Percentiles rank a stretch among this genome's conserved stretches.
These are phyloP conservation scores for Hypoxylon sp. DNA, from an alignment of 2,329 filamentous ascomycete species.

Conservation along the genomic window DNA sequence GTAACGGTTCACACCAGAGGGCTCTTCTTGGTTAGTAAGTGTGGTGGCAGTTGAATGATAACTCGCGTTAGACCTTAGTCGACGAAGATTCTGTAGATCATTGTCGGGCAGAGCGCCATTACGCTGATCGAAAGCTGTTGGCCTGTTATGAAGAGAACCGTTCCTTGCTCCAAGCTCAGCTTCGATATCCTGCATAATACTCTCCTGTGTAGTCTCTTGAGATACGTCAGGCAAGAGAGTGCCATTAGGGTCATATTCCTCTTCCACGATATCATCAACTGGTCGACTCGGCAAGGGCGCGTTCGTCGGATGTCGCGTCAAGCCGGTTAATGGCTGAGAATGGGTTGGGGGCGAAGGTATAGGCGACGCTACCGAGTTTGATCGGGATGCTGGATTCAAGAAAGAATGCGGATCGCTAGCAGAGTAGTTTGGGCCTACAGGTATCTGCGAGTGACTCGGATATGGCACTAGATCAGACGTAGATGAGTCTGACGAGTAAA, in stretches of 20 bases:
- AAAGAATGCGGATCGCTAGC: slow-evolving; percentile 63
- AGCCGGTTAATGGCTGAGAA: slow-evolving; percentile 61
- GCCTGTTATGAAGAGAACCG: slow-evolving; percentile 58
- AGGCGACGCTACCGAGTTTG: slow-evolving; percentile 66
- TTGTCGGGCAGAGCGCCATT: slow-evolving; percentile 65
- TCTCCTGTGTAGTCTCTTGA: slow-evolving; percentile 64
- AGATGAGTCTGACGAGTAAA: slow-evolving; percentile 53
- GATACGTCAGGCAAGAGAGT: slow-evolving; percentile 52
- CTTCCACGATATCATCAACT: slow-evolving; percentile 61
- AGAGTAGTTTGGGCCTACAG: slow-evolving; percentile 66
- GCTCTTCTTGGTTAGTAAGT: slow-evolving; percentile 55
- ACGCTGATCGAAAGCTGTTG: slow-evolving; percentile 54
- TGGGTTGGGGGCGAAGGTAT: slow-evolving; percentile 61
- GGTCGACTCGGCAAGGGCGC: slow-evolving; percentile 71
- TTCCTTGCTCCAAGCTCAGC: slow-evolving; percentile 63
- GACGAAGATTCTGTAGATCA: slow-evolving; percentile 63
- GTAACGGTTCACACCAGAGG: slow-evolving; percentile 58
- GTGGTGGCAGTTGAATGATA: slow-evolving; percentile 68
- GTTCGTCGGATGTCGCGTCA: slow-evolving; percentile 72
- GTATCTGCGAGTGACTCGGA: slow-evolving; percentile 67
- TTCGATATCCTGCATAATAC: slow-evolving; percentile 71
- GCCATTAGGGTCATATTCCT: slow-evolving; percentile 60
- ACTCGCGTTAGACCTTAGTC: slow-evolving; percentile 54
- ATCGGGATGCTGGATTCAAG: slow-evolving; percentile 62
- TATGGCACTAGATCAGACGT: slow-evolving; percentile 64